Evolutionary conservation across 192 early-diverging fungal species (phyloP).

Genomic region (Allomyces macrogynus): DNA sequence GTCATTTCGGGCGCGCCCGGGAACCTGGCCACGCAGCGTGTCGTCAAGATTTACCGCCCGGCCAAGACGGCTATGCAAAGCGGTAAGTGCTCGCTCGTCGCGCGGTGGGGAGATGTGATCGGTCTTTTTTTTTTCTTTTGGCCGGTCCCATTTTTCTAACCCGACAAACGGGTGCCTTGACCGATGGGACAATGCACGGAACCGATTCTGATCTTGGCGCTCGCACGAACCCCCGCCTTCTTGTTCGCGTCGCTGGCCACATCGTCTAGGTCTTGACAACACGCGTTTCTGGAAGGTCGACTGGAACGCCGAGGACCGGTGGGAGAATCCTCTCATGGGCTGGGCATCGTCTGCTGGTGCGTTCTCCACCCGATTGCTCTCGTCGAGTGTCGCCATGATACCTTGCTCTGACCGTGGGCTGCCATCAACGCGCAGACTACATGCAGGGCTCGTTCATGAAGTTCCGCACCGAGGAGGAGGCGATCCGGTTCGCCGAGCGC

Average conservation of each 20-base stretch:
- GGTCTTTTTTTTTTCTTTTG: too few relatives aligned
- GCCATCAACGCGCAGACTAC: conserved; percentile 37
- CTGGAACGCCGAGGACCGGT: conserved; percentile 74
- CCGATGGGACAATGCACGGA: too few relatives aligned
- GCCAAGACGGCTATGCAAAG: conserved; percentile 69
- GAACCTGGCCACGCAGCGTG: conserved; percentile 32
- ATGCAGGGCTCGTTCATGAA: conserved; percentile 62
- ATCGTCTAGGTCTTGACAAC: conserved; percentile 15
- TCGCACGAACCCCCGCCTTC: too few relatives aligned
- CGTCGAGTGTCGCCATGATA: too few relatives aligned
- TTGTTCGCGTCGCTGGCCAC: too few relatives aligned
- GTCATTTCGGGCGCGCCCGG: conserved; percentile 21
- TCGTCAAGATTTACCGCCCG: conserved; percentile 69
- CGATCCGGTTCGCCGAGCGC: conserved; percentile 82
- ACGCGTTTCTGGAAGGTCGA: conserved; percentile 71
- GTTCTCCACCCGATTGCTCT: too few relatives aligned
- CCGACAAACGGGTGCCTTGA: too few relatives aligned
- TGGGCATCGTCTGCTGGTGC: conserved; percentile 35
- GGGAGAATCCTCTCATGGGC: conserved; percentile 87
- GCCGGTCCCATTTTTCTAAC: too few relatives aligned
- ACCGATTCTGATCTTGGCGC: too few relatives aligned
- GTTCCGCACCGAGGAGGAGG: conserved; percentile 69
- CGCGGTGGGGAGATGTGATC: too few relatives aligned
- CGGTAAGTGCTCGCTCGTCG: conserved; percentile 19
- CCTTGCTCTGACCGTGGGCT: too few relatives aligned